Evolutionary conservation across 148 eudicot species (phyloP), one percentile per base, ranked within the genome.

Genomic region (Vaccinium macrocarpon): DNA sequence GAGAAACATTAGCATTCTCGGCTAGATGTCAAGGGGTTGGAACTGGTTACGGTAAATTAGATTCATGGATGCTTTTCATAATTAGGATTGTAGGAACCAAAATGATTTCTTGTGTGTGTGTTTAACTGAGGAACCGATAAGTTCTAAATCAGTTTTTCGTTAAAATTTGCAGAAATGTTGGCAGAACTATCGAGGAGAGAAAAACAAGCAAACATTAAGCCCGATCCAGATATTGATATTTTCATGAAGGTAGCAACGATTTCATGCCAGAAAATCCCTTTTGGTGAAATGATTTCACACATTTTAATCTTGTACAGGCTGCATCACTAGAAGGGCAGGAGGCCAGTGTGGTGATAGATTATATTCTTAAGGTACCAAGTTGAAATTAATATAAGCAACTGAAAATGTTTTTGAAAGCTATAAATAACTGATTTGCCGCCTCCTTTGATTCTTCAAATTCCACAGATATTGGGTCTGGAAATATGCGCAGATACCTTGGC

Each of bases 401-500:
- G 13, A 16, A 29, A 38, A 55, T 11, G 21, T 46, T 82, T 27
- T 16, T 6, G 49, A 52, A 56, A 29, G 2, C 49, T 50, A 16
- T 32, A 49, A 11, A 61, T 8, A 62, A 25, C 15, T 16, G 2
- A 32, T 38, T 49, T 32, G 11, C 35, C 48, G 25, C 16, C n/a
- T 61, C 9, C 55, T 23, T 66, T 25, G 18, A 1, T 59, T 51
- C 80, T 19, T 57, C 15, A 13, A 70, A 70, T 61, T 81, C 23
- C 52, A 42, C 90, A 95, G 99, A 94, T 96, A 35, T 88, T 96
- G 85, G 99, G 97, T 82, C 95, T 94, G 32, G 98, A 95, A 72
- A 86, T 88, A 16, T 95, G 98, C 62, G 95, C 97, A 71, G 98
- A 93, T 87, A 91, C 95, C 82, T 53, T 95, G 59, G 95, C 92